These are phyloP conservation scores for Medakamo hakoo DNA, from an alignment of 139 green algal genomes.

Conservation along the genomic window DNA sequence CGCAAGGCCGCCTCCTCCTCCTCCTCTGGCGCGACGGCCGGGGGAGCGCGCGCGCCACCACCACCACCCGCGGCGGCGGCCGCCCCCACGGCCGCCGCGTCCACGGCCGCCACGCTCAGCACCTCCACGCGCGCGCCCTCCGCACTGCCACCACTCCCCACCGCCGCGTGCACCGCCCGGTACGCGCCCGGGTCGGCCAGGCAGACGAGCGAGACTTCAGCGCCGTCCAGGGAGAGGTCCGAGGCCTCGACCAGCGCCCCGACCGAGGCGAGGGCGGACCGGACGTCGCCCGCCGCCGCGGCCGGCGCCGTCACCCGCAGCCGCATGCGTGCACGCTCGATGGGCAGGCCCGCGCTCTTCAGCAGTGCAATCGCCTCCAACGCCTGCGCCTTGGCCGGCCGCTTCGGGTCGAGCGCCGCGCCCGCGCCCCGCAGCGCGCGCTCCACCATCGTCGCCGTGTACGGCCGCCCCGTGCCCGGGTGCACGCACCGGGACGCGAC, in stretches of 20 bases:
- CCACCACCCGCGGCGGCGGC: constrained; percentile 7
- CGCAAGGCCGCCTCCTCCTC: constrained; percentile 2
- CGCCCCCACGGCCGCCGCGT: constrained; percentile 3
- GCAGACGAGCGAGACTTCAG: constrained; percentile 10
- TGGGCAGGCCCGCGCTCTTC: constrained; percentile 50
- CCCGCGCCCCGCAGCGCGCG: constrained; percentile 76
- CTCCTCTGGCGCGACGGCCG: not conserved
- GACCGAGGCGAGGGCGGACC: constrained; percentile 10
- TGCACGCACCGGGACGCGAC: constrained; percentile 83
- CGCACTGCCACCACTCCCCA: too few species aligned
- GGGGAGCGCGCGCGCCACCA: not conserved
- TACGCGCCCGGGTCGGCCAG: constrained; percentile 81
- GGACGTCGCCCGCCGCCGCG: constrained; percentile 21
- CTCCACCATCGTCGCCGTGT: constrained; percentile 88
- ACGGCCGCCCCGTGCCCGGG: constrained; percentile 73
- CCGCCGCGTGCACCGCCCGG: constrained; percentile 53
- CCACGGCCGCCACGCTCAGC: constrained; percentile 30
- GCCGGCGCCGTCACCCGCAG: constrained; percentile 43
- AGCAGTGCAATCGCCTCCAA: constrained; percentile 49
- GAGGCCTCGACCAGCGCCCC: not conserved
- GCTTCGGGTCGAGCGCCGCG: constrained; percentile 84
- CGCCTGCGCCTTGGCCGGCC: constrained; percentile 85
- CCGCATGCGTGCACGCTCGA: constrained; percentile 83
- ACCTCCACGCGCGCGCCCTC: constrained; percentile 68
- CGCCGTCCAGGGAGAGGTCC: not conserved